These are phyloP conservation scores for Turnera subulata DNA, from an alignment of 345 rosid species.

Conservation along the genomic window DNA sequence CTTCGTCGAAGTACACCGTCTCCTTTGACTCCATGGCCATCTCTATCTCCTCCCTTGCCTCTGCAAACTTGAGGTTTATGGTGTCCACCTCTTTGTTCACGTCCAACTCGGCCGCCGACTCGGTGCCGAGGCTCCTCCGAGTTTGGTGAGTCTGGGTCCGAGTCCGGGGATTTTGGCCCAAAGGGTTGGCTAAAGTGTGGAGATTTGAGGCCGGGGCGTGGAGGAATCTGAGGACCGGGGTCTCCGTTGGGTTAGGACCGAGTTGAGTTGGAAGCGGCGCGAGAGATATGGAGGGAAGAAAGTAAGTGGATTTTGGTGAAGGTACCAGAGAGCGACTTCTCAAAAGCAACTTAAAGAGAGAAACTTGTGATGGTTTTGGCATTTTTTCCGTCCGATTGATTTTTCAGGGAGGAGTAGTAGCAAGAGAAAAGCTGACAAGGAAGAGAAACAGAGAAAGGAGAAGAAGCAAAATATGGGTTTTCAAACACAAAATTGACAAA, in stretches of 20 bases:
- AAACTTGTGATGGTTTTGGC: slow-evolving; percentile 34
- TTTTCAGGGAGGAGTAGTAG: too few relatives aligned
- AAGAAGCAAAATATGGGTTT: too few relatives aligned
- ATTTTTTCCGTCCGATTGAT: too few relatives aligned
- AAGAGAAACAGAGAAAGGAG: too few relatives aligned
- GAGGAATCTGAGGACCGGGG: slow-evolving; percentile 9
- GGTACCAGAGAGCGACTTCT: slow-evolving; percentile 20
- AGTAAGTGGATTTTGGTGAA: slow-evolving; percentile 21
- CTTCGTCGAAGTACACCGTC: slow-evolving; percentile 82
- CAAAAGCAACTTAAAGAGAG: slow-evolving; percentile 33
- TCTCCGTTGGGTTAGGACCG: slow-evolving; percentile 11
- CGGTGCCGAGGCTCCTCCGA: slow-evolving; percentile 33
- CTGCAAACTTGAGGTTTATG: slow-evolving; percentile 89
- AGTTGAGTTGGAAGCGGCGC: slow-evolving; percentile 12
- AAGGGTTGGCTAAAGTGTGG: too few relatives aligned
- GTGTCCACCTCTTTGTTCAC: slow-evolving; percentile 66
- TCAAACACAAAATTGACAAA: too few relatives aligned
- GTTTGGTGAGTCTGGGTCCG: neutral
- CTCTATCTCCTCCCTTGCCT: slow-evolving; percentile 99
- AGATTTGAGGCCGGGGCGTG: slow-evolving; percentile 8
- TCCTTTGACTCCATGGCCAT: slow-evolving; percentile 96
- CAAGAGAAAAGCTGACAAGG: neutral
- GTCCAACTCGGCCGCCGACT: slow-evolving; percentile 38
- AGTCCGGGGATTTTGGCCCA: slow-evolving; percentile 8
- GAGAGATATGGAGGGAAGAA: slow-evolving; percentile 9